A percentile compares a stretch with the other conserved stretches of the same genome.
These are phyloP conservation scores for Ogataea hybrid DNA, from an alignment of 1,139 yeast species.

Conservation along the genomic window DNA sequence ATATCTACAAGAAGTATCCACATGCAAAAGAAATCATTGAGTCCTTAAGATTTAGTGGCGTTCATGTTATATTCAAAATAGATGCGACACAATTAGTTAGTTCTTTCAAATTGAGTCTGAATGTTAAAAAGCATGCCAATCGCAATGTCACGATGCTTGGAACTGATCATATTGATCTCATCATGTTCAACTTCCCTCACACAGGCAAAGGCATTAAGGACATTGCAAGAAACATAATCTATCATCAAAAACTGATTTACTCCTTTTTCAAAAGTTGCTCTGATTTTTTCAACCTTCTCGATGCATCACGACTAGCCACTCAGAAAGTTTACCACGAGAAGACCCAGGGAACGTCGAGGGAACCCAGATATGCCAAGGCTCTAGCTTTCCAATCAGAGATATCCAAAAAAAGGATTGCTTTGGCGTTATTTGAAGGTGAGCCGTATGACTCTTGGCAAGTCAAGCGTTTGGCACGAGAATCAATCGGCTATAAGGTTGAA, in stretches of 20 bases:
- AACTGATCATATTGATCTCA: constrained; percentile 36
- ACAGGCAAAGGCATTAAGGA: constrained; percentile 87
- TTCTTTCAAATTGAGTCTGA: constrained; percentile 39
- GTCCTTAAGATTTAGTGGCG: constrained; percentile 41
- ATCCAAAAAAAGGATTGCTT: constrained; percentile 43
- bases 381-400: constrained; percentile 15
- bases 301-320: not conserved
- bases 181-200: constrained; percentile 93
- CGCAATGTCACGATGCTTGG: constrained; percentile 29
- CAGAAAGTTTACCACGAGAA: not conserved
- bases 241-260: constrained; percentile 71
- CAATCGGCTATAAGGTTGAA: constrained; percentile 48
- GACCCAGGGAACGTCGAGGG: not conserved
- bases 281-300: constrained; percentile 38
- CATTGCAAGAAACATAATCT: constrained; percentile 74
- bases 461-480: constrained; percentile 61
- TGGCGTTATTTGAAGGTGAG: constrained; percentile 83
- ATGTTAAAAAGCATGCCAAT: constrained; percentile 39
- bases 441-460: constrained; percentile 89
- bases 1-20: constrained; percentile 57
- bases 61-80: constrained; percentile 50
- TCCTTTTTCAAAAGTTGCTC: constrained; percentile 60
- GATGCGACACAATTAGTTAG: constrained; percentile 64
- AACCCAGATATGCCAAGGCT: not conserved
- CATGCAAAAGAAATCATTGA: constrained; percentile 44